These are phyloP conservation scores for Coniella vitis DNA, from an alignment of 2,329 filamentous ascomycete species.

Conservation along the genomic window DNA sequence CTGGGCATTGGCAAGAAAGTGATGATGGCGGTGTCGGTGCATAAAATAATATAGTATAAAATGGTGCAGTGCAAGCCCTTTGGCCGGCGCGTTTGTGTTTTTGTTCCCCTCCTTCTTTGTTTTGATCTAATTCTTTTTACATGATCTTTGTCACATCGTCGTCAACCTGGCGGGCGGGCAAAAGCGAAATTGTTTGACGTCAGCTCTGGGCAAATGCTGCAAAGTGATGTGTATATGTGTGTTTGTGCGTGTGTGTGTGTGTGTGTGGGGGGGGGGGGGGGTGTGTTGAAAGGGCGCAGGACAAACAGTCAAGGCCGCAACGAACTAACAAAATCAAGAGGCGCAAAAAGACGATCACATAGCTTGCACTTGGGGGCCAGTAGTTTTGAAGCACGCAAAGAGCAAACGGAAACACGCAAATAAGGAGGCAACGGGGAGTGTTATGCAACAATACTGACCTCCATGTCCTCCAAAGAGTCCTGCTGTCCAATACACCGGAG, in stretches of 20 bases:
- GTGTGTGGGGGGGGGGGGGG: too few relatives aligned
- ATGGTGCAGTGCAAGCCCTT: constrained; percentile 6
- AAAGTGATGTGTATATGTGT: constrained; percentile 24
- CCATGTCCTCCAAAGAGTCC: constrained; percentile 96
- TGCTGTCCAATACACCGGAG: constrained; percentile 93
- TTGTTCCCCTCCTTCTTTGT: too few relatives aligned
- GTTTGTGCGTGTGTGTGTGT: too few relatives aligned
- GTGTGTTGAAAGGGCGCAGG: too few relatives aligned
- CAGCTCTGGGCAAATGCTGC: constrained; percentile 28
- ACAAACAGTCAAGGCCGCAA: not conserved
- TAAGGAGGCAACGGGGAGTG: not conserved
- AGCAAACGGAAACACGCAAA: not conserved
- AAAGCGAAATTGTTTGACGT: constrained; percentile 42
- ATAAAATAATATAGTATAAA: constrained; percentile 3
- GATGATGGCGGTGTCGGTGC: too few relatives aligned
- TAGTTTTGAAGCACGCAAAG: not conserved
- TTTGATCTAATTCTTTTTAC: too few relatives aligned
- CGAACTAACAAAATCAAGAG: not conserved
- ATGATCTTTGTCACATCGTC: constrained; percentile 88
- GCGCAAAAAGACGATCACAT: not conserved
- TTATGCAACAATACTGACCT: constrained; percentile 60
- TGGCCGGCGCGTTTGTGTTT: not conserved
- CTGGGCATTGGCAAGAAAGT: too few relatives aligned
- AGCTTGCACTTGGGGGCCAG: not conserved
- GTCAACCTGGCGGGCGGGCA: constrained; percentile 62